Evolutionary conservation across 1,284 basidiomycete species (phyloP).

Genomic region (Inonotus obliquus): DNA sequence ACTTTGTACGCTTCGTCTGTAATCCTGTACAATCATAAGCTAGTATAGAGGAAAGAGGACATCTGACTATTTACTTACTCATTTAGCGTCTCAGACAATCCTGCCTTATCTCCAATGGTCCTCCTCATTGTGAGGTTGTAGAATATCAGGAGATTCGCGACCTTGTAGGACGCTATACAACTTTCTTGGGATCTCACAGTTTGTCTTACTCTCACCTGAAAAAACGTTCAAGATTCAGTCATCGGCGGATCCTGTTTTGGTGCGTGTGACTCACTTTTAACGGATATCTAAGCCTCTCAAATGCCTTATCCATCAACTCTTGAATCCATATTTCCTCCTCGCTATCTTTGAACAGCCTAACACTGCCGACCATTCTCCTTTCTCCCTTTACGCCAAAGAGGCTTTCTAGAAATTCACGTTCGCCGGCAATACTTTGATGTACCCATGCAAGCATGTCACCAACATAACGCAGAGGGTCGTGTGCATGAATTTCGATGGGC

Average conservation of each 20-base stretch:
- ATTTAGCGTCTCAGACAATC: slow-evolving; percentile 71
- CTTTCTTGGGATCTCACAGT: slow-evolving; percentile 92
- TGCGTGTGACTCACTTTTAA: slow-evolving; percentile 73
- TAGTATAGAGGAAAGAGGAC: neutral
- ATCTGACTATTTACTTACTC: slow-evolving; percentile 54
- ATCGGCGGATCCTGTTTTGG: too few relatives aligned
- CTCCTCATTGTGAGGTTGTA: slow-evolving; percentile 90
- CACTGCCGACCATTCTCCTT: slow-evolving; percentile 73
- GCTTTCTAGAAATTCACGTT: slow-evolving; percentile 87
- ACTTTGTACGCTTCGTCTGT: slow-evolving; percentile 76
- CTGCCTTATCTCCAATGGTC: slow-evolving; percentile 81
- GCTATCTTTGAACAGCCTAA: slow-evolving; percentile 47
- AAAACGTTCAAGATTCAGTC: slow-evolving; percentile 8
- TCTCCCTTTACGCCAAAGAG: slow-evolving; percentile 71
- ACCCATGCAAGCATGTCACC: slow-evolving; percentile 99
- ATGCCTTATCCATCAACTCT: slow-evolving; percentile 77
- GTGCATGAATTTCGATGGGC: slow-evolving; percentile 95
- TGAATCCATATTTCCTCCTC: slow-evolving; percentile 76
- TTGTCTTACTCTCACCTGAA: slow-evolving; percentile 81
- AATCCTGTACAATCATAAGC: slow-evolving; percentile 45
- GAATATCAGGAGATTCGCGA: slow-evolving; percentile 92
- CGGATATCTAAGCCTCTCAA: slow-evolving; percentile 84
- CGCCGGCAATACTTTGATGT: slow-evolving; percentile 91
- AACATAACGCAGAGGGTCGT: slow-evolving; percentile 93
- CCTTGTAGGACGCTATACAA: slow-evolving; percentile 85